A percentile compares a stretch with the other conserved stretches of the same genome.
phyloP scores from a whole-genome alignment of 352 stramenopile genomes.

The Globisporangium ultimum region DNA sequence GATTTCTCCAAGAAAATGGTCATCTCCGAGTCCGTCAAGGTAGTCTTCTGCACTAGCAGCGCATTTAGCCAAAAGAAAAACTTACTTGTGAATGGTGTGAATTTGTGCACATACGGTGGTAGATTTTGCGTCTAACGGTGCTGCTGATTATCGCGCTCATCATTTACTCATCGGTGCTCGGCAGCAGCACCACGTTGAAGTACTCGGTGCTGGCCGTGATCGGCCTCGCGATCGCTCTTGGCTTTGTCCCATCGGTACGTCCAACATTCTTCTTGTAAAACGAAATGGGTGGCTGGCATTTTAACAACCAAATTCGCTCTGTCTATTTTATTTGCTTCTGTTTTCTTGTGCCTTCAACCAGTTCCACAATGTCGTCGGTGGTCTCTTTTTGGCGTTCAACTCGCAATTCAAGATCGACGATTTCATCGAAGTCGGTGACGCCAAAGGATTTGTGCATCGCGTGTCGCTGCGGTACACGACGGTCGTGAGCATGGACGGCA shows the following conservation, averaged over 20 bases:
- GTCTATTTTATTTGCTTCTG: too few species aligned
- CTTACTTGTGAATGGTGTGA: too few species aligned
- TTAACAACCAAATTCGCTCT: not conserved
- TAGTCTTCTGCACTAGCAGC: conserved; percentile 11
- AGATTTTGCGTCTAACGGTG: conserved; percentile 76
- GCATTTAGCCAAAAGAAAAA: not conserved
- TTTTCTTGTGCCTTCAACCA: conserved; percentile 9
- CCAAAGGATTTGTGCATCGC: conserved; percentile 77
- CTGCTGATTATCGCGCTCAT: conserved; percentile 80
- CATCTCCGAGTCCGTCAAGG: conserved; percentile 88
- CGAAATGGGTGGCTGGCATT: not conserved
- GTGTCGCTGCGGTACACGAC: conserved; percentile 85
- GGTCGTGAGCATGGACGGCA: conserved; percentile 75
- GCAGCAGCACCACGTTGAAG: conserved; percentile 67
- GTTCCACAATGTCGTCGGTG: conserved; percentile 85
- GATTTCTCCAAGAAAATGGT: conserved; percentile 87
- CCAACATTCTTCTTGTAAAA: not conserved
- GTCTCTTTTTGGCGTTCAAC: conserved; percentile 87
- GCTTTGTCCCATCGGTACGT: conserved; percentile 76
- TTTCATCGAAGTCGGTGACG: conserved; percentile 77
- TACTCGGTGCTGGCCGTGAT: conserved; percentile 85
- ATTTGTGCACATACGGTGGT: not conserved
- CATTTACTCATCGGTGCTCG: conserved; percentile 80
- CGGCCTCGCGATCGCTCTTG: conserved; percentile 74
- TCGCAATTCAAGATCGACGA: conserved; percentile 87